These are phyloP conservation scores for Metschnikowia chrysomelidarum DNA, from an alignment of 805 yeast species.

Conservation along the genomic window DNA sequence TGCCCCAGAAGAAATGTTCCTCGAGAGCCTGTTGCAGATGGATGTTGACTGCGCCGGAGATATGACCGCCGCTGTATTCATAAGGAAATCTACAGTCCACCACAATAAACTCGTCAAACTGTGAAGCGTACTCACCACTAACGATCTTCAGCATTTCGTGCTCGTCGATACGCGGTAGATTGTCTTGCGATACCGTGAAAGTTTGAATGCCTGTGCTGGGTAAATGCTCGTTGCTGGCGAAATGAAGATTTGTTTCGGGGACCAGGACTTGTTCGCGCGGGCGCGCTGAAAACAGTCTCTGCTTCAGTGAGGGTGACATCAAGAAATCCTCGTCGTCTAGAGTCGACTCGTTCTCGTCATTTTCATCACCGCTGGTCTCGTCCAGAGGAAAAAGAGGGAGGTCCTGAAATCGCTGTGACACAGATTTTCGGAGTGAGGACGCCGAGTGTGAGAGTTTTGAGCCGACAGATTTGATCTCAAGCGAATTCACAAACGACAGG, in stretches of 20 bases:
- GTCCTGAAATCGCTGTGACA: slow-evolving; percentile 11
- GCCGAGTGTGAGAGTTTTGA: slow-evolving; percentile 16
- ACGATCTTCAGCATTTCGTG: slow-evolving; percentile 56
- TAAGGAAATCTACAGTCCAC: slow-evolving; percentile 92
- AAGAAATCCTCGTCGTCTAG: slow-evolving; percentile 19
- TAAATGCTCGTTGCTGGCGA: slow-evolving; percentile 31
- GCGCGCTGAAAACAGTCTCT: slow-evolving; percentile 7
- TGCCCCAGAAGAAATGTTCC: too few relatives aligned
- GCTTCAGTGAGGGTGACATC: slow-evolving; percentile 17
- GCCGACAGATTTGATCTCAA: slow-evolving; percentile 16
- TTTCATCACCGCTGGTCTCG: slow-evolving; percentile 15
- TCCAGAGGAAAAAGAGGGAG: slow-evolving; percentile 15
- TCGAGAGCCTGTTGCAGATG: slow-evolving; percentile 71
- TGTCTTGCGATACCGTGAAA: slow-evolving; percentile 45
- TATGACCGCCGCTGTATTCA: slow-evolving; percentile 93
- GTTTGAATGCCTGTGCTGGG: slow-evolving; percentile 27
- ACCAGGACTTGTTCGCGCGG: background rate
- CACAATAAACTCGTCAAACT: slow-evolving; percentile 56
- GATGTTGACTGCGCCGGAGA: slow-evolving; percentile 75
- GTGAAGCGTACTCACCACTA: slow-evolving; percentile 47
- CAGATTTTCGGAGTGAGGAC: slow-evolving; percentile 13
- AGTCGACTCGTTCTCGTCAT: slow-evolving; percentile 19
- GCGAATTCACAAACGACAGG: slow-evolving; percentile 18
- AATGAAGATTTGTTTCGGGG: slow-evolving; percentile 2
- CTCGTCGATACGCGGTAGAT: slow-evolving; percentile 67